phyloP scores from a whole-genome alignment of 371 early-diverging fungal genomes.

The Rhizopus stolonifer region DNA sequence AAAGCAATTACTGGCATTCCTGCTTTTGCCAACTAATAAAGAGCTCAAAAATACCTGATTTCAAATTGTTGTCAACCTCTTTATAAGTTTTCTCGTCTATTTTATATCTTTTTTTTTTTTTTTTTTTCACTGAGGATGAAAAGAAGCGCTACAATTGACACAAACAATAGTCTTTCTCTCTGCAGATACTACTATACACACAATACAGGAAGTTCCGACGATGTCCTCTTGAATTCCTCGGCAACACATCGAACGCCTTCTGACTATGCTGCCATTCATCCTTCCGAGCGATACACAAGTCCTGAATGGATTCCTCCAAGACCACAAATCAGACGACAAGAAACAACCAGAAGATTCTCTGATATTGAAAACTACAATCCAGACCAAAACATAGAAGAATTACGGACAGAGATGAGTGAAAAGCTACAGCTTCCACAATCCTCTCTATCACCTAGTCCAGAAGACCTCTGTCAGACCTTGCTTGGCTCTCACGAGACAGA shows the following conservation, averaged over 20 bases:
- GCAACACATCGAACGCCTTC: background rate
- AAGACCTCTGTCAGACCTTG: too few species aligned
- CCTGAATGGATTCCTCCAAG: background rate
- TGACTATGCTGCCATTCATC: background rate
- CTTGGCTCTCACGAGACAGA: too few species aligned
- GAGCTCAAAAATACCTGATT: too few species aligned
- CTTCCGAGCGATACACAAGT: background rate
- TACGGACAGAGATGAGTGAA: too few species aligned
- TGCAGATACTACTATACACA: constrained; percentile 18
- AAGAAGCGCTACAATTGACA: constrained; percentile 9
- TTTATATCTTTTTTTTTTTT: constrained; percentile 1
- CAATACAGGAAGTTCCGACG: constrained; percentile 18
- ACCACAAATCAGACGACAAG: too few species aligned
- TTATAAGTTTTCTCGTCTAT: constrained; percentile 45
- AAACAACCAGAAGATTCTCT: too few species aligned
- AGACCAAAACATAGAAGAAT: too few species aligned
- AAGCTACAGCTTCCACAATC: too few species aligned
- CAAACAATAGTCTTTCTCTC: constrained; percentile 1
- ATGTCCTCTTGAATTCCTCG: constrained; percentile 3
- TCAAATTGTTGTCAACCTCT: constrained; percentile 2
- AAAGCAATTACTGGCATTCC: constrained; percentile 94
- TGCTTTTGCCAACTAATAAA: constrained; percentile 62
- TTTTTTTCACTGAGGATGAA: background rate
- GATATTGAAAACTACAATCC: too few species aligned
- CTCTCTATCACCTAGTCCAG: too few species aligned